These are phyloP conservation scores for Magnaporthales sp. DNA, from an alignment of 2,329 filamentous ascomycete species.

Conservation along the genomic window DNA sequence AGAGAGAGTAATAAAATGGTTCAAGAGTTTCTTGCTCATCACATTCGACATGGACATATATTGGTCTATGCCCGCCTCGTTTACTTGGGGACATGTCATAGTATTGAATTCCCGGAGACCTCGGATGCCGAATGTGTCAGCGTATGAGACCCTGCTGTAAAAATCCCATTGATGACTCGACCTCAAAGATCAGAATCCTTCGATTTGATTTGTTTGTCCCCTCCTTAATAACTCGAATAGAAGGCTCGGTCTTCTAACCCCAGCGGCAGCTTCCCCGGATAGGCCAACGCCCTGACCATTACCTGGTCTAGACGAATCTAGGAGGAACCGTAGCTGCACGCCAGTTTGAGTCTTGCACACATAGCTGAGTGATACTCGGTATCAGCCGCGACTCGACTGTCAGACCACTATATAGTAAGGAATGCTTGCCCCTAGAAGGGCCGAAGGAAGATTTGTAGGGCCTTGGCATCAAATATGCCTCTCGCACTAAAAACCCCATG, in stretches of 20 bases:
- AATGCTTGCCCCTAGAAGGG: neutral
- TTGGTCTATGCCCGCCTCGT: no score
- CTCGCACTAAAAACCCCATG: neutral
- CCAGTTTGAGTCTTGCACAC: neutral
- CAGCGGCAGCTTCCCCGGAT: no score
- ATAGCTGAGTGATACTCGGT: neutral
- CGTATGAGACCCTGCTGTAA: neutral
- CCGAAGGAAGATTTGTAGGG: neutral
- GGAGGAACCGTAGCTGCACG: neutral
- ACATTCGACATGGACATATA: no score
- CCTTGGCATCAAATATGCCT: neutral
- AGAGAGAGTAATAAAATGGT: neutral
- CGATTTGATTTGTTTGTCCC: neutral
- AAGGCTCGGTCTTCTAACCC: neutral
- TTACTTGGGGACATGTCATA: neutral
- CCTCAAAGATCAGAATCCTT: neutral
- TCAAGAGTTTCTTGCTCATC: no score
- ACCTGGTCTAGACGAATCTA: neutral
- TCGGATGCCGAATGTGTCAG: neutral
- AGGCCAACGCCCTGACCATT: neutral
- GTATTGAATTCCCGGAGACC: neutral
- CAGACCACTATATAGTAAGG: neutral
- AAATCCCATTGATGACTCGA: neutral
- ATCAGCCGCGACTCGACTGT: neutral
- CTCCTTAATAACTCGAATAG: neutral